Base-by-base conservation (phyloP, 257 asterid species). In the Ajuga chamaepitys region DNA sequence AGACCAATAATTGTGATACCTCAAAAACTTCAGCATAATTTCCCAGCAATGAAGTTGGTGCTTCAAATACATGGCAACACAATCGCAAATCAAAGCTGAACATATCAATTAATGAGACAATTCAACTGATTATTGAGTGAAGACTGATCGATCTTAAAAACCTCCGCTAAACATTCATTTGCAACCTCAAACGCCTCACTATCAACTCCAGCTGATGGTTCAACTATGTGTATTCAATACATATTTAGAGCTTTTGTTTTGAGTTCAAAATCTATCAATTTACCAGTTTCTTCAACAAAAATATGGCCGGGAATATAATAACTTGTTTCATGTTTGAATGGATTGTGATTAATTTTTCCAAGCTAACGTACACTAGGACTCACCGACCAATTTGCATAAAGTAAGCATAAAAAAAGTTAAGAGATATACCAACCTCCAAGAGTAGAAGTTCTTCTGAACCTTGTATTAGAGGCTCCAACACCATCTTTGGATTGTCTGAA, bases 371-470 rank as follows among this genome's bases (percentile, higher is more conserved):
- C n/a, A n/a, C n/a, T n/a, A n/a, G n/a, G n/a, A n/a, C n/a, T n/a
- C n/a, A n/a, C n/a, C n/a, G n/a, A n/a, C n/a, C n/a, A n/a, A n/a
- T n/a, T n/a, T 30, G 65, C 18, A 45, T 21, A 17, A 41, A 34
- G 16, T 46, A 25, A 12, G 46, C 5, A 30, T 35, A 44, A 16
- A 11, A 28, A 41, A 40, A 26, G 35, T 30, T 17, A 56, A n/a
- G 68, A 63, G 53, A 73, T 59, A 25, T 68, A 68, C 89, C 20
- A 67, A 92, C 98, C 98, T 94, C 91, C 73, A 94, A 70, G 67
- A 79, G 86, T 72, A 89, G 85, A 72, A 90, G 95, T 61, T 82
- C 96, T 74, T 84, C 92, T 0, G 95, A 82, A 81, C 97, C 99
- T 77, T 85, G 99, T 64, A 73, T 81, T 62, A 94, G 67, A 24